Percentiles rank a stretch among this genome's conserved stretches.
phyloP scores from a whole-genome alignment of 192 early-diverging fungal genomes.

The Linnemannia elongata region DNA sequence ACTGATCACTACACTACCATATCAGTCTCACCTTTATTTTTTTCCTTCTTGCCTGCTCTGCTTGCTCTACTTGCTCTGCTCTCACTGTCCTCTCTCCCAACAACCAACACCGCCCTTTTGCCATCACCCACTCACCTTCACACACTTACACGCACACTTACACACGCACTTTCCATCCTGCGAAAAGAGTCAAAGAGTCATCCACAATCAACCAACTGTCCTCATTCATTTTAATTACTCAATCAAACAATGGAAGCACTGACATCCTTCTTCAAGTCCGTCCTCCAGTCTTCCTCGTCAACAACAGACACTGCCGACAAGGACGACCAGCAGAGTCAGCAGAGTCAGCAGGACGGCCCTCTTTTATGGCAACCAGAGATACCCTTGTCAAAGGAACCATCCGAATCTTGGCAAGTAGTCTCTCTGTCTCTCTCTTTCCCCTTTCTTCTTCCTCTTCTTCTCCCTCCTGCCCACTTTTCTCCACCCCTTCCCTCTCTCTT shows the following conservation, averaged over 20 bases:
- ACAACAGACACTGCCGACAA: not conserved
- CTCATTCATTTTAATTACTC: not conserved
- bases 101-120: not conserved
- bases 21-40: constrained; percentile 2
- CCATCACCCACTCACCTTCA: not conserved
- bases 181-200: not conserved
- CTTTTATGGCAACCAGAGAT: constrained; percentile 51
- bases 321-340: not conserved
- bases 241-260: constrained; percentile 19
- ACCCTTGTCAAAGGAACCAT: constrained; percentile 45
- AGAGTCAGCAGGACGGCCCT: not conserved
- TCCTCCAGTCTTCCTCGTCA: not conserved
- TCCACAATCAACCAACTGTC: not conserved
- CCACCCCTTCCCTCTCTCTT: not conserved
- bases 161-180: no score
- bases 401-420: constrained; percentile 45
- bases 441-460: not conserved
- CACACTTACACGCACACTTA: not conserved
- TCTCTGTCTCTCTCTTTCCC: not conserved
- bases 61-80: not conserved
- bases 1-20: no score
- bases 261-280: constrained; percentile 12
- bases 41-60: not conserved
- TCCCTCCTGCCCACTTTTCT: not conserved
- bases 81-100: not conserved